Base-by-base conservation (phyloP, 2,329 filamentous ascomycete species). In the Pestalotiopsis sp. region DNA sequence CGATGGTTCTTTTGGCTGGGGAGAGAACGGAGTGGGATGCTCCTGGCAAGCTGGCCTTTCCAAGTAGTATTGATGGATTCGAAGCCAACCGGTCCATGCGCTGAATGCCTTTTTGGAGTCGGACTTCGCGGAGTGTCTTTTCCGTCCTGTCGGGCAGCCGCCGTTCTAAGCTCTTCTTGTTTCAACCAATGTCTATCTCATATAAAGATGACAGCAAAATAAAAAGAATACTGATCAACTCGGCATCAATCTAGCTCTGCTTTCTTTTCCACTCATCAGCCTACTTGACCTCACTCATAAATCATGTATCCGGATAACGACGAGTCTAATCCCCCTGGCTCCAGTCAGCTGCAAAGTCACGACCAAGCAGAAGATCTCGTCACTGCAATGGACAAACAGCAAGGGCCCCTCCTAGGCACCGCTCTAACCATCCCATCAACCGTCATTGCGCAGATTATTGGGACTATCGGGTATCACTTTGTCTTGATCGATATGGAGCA, bases 1-100 rank as follows among this genome's bases (percentile, higher is more conserved):
- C 64, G 76, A 76, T 52, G 77, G 80, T 3, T 66, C 74, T 1
- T 75, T 75, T 4, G 82, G 80, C 0, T 83, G 80, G 79, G 82
- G 82, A 0, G 60, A 79, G 12, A 83, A 84, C 39, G 70, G 60
- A 1, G 69, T 68, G 17, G 45, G 45, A 52, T 52, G 45, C 20
- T 52, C 45, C 45, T 52, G 45, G 17, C 72, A 73, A 1, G 67
- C 66, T 20, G 69, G 45, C 17, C 45, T 52, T 14, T 20, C 45
- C 14, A 52, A 52, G 17, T 52, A 52, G 45, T 52, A 4, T 6
- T 3, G n/a, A n/a, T n/a, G 17, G 17, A 52, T 17, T 52, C 17
- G 45, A 52, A 52, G 4, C 45, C 17, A 7, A n/a, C 17, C 45
- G 20, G 20, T 23, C 20, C 20, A 20, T 17, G 17, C 17, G 45